Evolutionary conservation across 2,329 filamentous ascomycete genomes (phyloP).

Genomic region (Cladosporium halotolerans): DNA sequence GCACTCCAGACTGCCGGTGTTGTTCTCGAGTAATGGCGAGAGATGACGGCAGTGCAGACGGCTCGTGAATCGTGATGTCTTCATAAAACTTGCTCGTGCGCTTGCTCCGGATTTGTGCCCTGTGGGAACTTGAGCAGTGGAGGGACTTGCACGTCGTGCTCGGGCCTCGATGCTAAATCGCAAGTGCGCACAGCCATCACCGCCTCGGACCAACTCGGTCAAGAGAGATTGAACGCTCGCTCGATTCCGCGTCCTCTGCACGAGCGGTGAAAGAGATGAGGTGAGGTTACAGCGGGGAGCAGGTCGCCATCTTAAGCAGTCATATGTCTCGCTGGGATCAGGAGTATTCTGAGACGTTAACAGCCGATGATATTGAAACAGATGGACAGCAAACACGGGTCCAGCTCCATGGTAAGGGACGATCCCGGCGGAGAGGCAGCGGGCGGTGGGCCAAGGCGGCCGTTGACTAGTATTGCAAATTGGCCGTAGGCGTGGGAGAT

Average conservation of each 20-base stretch:
- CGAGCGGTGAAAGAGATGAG: constrained; percentile 11
- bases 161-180: neutral
- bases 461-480: neutral
- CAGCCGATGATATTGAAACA: constrained; percentile 9
- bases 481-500: neutral
- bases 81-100: constrained; percentile 2
- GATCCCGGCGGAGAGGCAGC: constrained; percentile 6
- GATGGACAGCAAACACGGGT: neutral
- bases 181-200: neutral
- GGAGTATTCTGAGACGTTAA: constrained; percentile 2
- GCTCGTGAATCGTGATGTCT: constrained; percentile 5
- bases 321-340: constrained; percentile 5
- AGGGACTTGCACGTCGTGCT: neutral
- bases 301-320: constrained; percentile 8
- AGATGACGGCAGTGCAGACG: constrained; percentile 3
- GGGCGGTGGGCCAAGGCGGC: constrained; percentile 1
- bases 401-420: constrained; percentile 4
- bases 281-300: neutral
- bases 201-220: neutral
- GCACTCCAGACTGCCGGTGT: neutral
- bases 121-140: neutral
- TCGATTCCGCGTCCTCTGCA: neutral
- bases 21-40: neutral
- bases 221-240: neutral
- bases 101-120: constrained; percentile 7